Evolutionary conservation across 352 stramenopile species (phyloP).

Genomic region (Pythium folliculosum): DNA sequence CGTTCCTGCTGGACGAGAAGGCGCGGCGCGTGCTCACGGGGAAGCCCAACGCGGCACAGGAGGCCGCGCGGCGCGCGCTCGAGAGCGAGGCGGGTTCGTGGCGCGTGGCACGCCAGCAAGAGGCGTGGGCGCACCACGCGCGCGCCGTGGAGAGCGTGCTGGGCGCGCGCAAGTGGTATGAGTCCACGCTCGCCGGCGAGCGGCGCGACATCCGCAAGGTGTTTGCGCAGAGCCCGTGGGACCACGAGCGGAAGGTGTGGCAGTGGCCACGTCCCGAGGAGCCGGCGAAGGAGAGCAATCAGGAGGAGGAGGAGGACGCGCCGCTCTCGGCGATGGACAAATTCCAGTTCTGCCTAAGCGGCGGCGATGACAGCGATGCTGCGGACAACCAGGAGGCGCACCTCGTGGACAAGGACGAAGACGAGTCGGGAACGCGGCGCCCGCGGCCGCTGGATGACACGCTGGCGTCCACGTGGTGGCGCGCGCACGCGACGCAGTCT

Average conservation of each 20-base stretch:
- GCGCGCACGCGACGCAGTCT: conserved; percentile 40
- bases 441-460: conserved; percentile 35
- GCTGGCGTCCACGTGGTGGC: conserved; percentile 59
- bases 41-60: background rate
- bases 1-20: conserved; percentile 34
- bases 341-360: conserved; percentile 43
- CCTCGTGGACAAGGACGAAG: background rate
- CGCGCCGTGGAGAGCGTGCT: conserved; percentile 36
- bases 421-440: background rate
- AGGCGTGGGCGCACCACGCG: conserved; percentile 46
- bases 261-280: conserved; percentile 38
- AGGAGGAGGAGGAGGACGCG: background rate
- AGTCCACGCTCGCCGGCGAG: conserved; percentile 49
- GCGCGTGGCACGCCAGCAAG: conserved; percentile 25
- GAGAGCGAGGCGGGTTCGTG: conserved; percentile 13
- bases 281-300: background rate
- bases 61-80: conserved; percentile 10
- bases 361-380: conserved; percentile 9
- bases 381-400: conserved; percentile 9
- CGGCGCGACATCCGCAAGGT: conserved; percentile 50
- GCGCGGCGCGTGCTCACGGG: too few species aligned
- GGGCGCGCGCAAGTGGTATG: conserved; percentile 46
- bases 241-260: conserved; percentile 51
- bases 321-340: conserved; percentile 32
- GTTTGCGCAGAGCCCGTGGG: conserved; percentile 44